Percentiles rank a stretch among this genome's conserved stretches.
Conservation (phyloP, 2,329 filamentous ascomycete genomes). For the Colletotrichum spaethianum region DNA sequence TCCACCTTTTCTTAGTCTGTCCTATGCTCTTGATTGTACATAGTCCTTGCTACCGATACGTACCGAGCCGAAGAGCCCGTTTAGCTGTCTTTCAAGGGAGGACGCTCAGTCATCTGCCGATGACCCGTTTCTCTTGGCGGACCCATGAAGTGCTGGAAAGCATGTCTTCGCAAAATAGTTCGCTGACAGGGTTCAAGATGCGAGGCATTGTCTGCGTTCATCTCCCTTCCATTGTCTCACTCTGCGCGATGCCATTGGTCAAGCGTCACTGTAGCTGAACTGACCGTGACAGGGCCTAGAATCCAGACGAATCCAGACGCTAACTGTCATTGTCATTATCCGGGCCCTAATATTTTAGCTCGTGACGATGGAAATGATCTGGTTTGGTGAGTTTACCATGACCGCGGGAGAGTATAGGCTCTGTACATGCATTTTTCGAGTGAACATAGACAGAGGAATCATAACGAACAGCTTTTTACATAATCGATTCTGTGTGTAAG, state of each 20-base stretch:
- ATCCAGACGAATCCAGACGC: constrained; percentile 23
- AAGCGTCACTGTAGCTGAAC: constrained; percentile 8
- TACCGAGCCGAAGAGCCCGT: neutral
- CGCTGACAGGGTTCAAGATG: constrained; percentile 10
- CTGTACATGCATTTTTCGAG: too few species aligned
- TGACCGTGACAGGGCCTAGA: constrained; percentile 30
- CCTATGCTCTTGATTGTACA: neutral
- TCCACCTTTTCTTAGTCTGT: neutral
- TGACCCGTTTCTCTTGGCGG: neutral
- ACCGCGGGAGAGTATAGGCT: neutral
- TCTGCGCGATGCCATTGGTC: constrained; percentile 14
- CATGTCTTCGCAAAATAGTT: neutral
- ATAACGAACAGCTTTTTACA: neutral
- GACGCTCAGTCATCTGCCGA: constrained; percentile 4
- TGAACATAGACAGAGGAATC: neutral
- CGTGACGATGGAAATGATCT: constrained; percentile 21
- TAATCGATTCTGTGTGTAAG: neutral
- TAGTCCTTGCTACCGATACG: neutral
- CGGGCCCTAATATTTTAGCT: constrained; percentile 33
- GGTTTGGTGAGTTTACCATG: constrained; percentile 20
- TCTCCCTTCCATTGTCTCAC: constrained; percentile 8
- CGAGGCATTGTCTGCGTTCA: constrained; percentile 20
- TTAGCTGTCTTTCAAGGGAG: neutral
- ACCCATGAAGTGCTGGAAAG: neutral
- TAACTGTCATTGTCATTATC: constrained; percentile 36